Conservation (phyloP, 1,284 basidiomycete species). For the Trametes versicolor region DNA sequence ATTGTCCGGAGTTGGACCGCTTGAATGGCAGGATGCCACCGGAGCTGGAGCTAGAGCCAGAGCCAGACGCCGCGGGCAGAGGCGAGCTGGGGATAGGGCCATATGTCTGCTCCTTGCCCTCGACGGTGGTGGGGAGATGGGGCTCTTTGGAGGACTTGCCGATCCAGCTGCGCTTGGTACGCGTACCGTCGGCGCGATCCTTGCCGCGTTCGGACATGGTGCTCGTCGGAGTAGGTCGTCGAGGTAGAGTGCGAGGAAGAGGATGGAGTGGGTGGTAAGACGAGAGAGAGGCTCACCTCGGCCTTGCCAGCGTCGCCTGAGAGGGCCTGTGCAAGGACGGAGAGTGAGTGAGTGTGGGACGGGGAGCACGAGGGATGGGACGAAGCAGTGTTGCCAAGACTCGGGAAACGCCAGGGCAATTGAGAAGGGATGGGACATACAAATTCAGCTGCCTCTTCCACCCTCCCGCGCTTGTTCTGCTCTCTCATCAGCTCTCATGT, state of each 20-base stretch:
- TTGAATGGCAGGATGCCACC: conserved; percentile 38
- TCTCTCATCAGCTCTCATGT: background rate
- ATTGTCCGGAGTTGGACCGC: conserved; percentile 44
- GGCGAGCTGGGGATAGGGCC: conserved; percentile 28
- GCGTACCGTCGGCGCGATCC: conserved; percentile 37
- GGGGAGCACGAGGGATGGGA: conserved; percentile 4
- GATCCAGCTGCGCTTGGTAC: conserved; percentile 45
- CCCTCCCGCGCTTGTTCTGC: conserved; percentile 26
- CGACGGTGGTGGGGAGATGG: conserved; percentile 44
- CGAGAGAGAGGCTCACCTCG: conserved; percentile 43
- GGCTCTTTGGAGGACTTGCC: conserved; percentile 43
- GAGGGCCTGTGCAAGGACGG: conserved; percentile 40
- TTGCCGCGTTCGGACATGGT: conserved; percentile 41
- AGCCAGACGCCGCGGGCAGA: conserved; percentile 23
- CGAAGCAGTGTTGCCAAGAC: conserved; percentile 35
- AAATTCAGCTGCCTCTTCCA: conserved; percentile 29
- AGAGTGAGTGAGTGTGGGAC: conserved; percentile 10
- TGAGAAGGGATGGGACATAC: conserved; percentile 18
- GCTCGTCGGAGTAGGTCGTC: conserved; percentile 4
- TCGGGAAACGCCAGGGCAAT: background rate
- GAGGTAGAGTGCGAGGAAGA: background rate
- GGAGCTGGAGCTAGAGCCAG: conserved; percentile 14
- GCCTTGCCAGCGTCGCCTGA: conserved; percentile 39
- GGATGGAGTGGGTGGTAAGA: conserved; percentile 12
- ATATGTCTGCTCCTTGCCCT: conserved; percentile 47